A percentile compares a stretch with the other conserved stretches of the same genome.
phyloP scores from a whole-genome alignment of 768 basidiomycete species.

The Gelatoporia subvermispora region DNA sequence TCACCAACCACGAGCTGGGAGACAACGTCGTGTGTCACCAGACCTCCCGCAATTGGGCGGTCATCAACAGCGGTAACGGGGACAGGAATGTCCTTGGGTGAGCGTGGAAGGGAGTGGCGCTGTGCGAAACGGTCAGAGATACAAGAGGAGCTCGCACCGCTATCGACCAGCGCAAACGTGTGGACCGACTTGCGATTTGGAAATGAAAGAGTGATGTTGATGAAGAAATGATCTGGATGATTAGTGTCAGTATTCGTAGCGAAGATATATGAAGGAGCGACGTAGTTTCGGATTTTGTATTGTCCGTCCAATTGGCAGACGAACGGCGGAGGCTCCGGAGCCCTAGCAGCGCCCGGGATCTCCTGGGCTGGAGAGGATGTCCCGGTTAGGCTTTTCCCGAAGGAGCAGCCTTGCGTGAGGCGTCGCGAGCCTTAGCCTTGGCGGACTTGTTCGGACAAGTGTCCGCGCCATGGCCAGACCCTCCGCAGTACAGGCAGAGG shows the following conservation, averaged over 20 bases:
- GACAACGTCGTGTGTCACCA: conserved; percentile 35
- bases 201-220: conserved; percentile 21
- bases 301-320: too few relatives aligned
- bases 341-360: conserved; percentile 11
- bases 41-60: conserved; percentile 34
- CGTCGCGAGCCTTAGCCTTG: conserved; percentile 9
- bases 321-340: conserved; percentile 4
- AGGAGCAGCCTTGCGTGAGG: conserved; percentile 1
- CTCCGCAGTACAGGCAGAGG: conserved; percentile 34
- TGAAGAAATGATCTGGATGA: conserved; percentile 20
- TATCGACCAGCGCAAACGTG: conserved; percentile 36
- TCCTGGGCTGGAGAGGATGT: conserved; percentile 14
- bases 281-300: conserved; percentile 2
- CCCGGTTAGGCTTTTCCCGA: conserved; percentile 25
- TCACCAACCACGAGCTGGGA: conserved; percentile 20
- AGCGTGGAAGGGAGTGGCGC: conserved; percentile 27
- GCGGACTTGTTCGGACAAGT: conserved; percentile 25
- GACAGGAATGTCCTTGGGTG: conserved; percentile 24
- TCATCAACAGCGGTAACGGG: conserved; percentile 35
- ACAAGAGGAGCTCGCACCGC: conserved; percentile 33
- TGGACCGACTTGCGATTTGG: conserved; percentile 26
- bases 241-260: conserved; percentile 2
- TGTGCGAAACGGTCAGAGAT: conserved; percentile 29
- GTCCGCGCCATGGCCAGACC: conserved; percentile 22
- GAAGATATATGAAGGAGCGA: conserved; percentile 1